A percentile compares a stretch with the other conserved stretches of the same genome.
These are phyloP conservation scores for Claviceps paspali DNA, from an alignment of 2,329 filamentous ascomycete genomes.

Conservation along the genomic window DNA sequence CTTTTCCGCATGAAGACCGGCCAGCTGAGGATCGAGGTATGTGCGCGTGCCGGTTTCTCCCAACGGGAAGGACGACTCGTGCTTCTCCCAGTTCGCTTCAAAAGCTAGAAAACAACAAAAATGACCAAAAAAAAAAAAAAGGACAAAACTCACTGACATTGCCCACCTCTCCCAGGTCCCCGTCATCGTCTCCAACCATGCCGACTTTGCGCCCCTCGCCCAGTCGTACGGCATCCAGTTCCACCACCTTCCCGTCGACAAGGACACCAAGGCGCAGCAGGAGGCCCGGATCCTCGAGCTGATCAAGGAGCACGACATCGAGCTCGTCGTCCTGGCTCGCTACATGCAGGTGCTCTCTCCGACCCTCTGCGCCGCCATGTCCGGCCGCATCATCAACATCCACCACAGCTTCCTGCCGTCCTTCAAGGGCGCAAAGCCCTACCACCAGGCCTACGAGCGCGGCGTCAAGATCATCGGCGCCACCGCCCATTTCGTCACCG, in stretches of 20 bases:
- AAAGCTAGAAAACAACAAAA: too few relatives aligned
- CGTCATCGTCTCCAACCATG: slow-evolving; percentile 69
- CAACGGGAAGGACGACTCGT: too few relatives aligned
- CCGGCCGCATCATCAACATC: slow-evolving; percentile 81
- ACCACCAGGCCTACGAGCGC: slow-evolving; percentile 74
- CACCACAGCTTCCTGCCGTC: slow-evolving; percentile 76
- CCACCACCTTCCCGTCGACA: slow-evolving; percentile 64
- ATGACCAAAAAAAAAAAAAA: background rate
- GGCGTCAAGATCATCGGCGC: slow-evolving; percentile 83
- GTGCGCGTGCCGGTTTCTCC: too few relatives aligned
- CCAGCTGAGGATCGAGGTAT: slow-evolving; percentile 53
- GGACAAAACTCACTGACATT: background rate
- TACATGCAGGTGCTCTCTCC: slow-evolving; percentile 83
- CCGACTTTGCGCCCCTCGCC: slow-evolving; percentile 55
- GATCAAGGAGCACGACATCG: slow-evolving; percentile 51
- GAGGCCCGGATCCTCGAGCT: slow-evolving; percentile 58
- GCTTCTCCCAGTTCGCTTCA: too few relatives aligned
- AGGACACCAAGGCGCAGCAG: slow-evolving; percentile 62
- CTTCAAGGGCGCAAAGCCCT: slow-evolving; percentile 80
- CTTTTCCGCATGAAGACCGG: slow-evolving; percentile 64
- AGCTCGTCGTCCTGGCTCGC: slow-evolving; percentile 65
- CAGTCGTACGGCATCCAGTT: slow-evolving; percentile 64
- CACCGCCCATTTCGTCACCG: slow-evolving; percentile 74
- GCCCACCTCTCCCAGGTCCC: slow-evolving; percentile 30
- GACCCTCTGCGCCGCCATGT: slow-evolving; percentile 61